Conservation (phyloP, 1,284 basidiomycete genomes). For the Tremellales sp. region DNA sequence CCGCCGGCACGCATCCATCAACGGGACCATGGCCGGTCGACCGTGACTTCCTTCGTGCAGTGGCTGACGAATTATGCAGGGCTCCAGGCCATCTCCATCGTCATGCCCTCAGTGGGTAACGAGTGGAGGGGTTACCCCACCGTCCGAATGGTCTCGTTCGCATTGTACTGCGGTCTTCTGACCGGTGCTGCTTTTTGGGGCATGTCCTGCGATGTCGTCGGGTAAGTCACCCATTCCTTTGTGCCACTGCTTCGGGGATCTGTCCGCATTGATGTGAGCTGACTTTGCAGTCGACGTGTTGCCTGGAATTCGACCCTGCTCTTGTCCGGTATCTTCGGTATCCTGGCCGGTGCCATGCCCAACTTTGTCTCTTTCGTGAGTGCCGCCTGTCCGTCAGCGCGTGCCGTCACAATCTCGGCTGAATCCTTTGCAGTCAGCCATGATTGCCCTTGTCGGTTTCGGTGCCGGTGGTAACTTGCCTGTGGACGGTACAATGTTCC, state of each 20-base stretch:
- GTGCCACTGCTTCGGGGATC: neutral
- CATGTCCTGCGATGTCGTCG: conserved; percentile 46
- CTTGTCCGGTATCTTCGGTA: conserved; percentile 58
- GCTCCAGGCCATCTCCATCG: conserved; percentile 56
- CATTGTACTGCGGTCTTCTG: conserved; percentile 59
- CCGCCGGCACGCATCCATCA: too few species aligned
- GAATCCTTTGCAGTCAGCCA: conserved; percentile 3
- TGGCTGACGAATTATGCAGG: too few species aligned
- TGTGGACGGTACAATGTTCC: conserved; percentile 58
- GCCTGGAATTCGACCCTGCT: conserved; percentile 62
- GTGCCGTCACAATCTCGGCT: conserved; percentile 44
- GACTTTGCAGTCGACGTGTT: conserved; percentile 52
- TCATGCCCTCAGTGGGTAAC: conserved; percentile 52
- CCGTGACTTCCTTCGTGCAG: too few species aligned
- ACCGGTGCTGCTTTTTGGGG: conserved; percentile 59
- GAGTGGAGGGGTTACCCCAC: conserved; percentile 40
- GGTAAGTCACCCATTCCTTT: conserved; percentile 19
- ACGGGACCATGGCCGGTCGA: too few species aligned
- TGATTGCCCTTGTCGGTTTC: conserved; percentile 53
- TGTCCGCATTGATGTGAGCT: conserved; percentile 1
- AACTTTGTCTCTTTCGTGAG: conserved; percentile 54
- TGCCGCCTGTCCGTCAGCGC: conserved; percentile 19
- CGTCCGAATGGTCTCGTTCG: conserved; percentile 50
- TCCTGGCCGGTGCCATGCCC: conserved; percentile 56
- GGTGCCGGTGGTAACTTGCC: conserved; percentile 60